These are phyloP conservation scores for Linaria vulgaris DNA, from an alignment of 257 asterid genomes.

Conservation along the genomic window DNA sequence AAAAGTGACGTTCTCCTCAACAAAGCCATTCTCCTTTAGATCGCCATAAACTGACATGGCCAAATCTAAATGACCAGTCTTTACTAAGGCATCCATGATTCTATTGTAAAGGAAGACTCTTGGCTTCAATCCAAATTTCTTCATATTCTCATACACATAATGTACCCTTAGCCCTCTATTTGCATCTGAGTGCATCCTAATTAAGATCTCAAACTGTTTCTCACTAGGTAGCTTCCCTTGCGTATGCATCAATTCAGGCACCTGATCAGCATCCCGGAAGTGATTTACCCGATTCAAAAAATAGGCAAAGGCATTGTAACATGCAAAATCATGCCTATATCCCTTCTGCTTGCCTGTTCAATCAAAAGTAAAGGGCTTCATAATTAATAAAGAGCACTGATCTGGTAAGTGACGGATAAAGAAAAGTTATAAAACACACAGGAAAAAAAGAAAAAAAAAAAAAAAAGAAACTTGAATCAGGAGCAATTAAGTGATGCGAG, in stretches of 20 bases:
- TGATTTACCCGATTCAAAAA: constrained; percentile 70
- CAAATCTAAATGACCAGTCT: constrained; percentile 73
- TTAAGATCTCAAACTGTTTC: constrained; percentile 89
- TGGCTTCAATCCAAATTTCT: constrained; percentile 82
- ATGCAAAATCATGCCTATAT: constrained; percentile 88
- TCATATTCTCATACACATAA: constrained; percentile 90
- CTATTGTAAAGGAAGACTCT: constrained; percentile 79
- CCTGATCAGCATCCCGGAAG: constrained; percentile 89
- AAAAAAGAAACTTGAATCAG: too few species aligned
- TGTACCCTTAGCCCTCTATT: constrained; percentile 90
- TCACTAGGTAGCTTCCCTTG: constrained; percentile 94
- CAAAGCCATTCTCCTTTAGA: constrained; percentile 71
- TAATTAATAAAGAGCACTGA: not conserved
- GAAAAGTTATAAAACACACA: too few species aligned
- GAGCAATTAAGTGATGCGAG: too few species aligned
- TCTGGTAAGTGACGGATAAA: too few species aligned
- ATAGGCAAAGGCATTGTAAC: constrained; percentile 91
- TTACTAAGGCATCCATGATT: constrained; percentile 88
- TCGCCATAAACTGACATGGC: constrained; percentile 81
- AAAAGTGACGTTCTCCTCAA: constrained; percentile 74
- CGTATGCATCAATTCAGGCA: constrained; percentile 91
- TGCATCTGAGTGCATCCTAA: constrained; percentile 90
- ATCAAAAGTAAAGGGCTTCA: constrained; percentile 28
- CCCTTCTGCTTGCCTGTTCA: constrained; percentile 90
- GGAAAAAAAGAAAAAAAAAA: too few species aligned